Evolutionary conservation across 2,329 filamentous ascomycete genomes (phyloP).

Genomic region (Amauroascus niger): DNA sequence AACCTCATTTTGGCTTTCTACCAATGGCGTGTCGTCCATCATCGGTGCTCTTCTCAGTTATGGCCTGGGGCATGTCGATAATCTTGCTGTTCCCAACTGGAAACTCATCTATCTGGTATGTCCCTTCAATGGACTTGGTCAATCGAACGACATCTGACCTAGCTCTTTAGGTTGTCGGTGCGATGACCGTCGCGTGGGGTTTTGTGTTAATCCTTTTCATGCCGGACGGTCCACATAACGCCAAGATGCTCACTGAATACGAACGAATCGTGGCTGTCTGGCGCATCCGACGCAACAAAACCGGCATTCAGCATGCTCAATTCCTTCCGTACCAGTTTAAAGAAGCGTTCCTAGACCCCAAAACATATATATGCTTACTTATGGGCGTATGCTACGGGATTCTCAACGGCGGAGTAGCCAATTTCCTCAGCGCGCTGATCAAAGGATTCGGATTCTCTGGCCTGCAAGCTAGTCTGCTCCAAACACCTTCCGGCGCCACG

Average conservation of each 20-base stretch:
- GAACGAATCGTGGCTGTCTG: slow-evolving; percentile 23
- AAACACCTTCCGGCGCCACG: background rate
- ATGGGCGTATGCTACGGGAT: slow-evolving; percentile 30
- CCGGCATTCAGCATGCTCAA: slow-evolving; percentile 33
- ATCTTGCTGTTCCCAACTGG: slow-evolving; percentile 50
- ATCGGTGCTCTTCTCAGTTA: slow-evolving; percentile 57
- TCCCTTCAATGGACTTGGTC: background rate
- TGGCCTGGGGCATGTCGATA: slow-evolving; percentile 54
- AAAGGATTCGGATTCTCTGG: slow-evolving; percentile 48
- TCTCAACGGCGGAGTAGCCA: slow-evolving; percentile 49
- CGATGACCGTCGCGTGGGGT: slow-evolving; percentile 47
- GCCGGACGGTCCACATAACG: slow-evolving; percentile 35
- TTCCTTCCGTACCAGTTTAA: slow-evolving; percentile 38
- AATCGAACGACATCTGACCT: background rate
- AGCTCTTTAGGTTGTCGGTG: slow-evolving; percentile 38
- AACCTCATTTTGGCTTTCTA: slow-evolving; percentile 59
- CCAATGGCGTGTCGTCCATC: slow-evolving; percentile 49
- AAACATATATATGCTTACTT: slow-evolving; percentile 35
- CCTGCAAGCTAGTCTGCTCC: slow-evolving; percentile 42
- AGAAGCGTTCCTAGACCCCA: slow-evolving; percentile 25
- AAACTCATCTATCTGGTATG: slow-evolving; percentile 59
- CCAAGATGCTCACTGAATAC: slow-evolving; percentile 34
- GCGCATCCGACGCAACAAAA: slow-evolving; percentile 23
- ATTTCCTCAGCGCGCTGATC: slow-evolving; percentile 52
- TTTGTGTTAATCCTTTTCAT: slow-evolving; percentile 33